Conservation (phyloP, 345 rosid species). For the Odontarrhena argentea region DNA sequence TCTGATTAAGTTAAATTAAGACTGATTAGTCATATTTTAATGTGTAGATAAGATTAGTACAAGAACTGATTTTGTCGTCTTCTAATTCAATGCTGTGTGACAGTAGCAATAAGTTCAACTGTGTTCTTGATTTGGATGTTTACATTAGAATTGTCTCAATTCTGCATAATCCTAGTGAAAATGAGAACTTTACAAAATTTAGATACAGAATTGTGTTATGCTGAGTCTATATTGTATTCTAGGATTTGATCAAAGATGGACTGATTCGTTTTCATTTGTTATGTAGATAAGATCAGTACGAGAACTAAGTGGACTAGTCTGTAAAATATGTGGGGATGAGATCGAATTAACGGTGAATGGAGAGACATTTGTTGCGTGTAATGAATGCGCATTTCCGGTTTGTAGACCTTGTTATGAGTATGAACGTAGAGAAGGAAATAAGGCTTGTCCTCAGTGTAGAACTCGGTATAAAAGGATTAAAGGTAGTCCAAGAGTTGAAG, state of each 20-base stretch:
- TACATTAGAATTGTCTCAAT: not conserved
- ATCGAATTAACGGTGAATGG: constrained; percentile 69
- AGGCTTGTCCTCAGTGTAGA: constrained; percentile 97
- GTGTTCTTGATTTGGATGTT: not conserved
- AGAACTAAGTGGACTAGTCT: constrained; percentile 86
- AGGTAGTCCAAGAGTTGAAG: constrained; percentile 95
- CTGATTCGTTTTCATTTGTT: constrained; percentile 30
- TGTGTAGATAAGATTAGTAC: no score
- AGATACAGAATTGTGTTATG: not conserved
- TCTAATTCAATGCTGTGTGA: not conserved
- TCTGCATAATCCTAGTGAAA: not conserved
- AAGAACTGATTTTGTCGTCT: not conserved
- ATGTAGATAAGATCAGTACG: constrained; percentile 80
- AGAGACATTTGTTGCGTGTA: constrained; percentile 94
- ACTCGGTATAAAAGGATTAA: constrained; percentile 85
- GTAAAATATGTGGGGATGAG: constrained; percentile 91
- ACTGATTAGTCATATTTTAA: no score
- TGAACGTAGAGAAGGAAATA: constrained; percentile 95
- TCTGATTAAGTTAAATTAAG: no score
- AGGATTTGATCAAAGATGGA: not conserved
- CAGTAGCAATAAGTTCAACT: constrained; percentile 13
- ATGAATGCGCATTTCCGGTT: constrained; percentile 98
- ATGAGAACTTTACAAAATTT: not conserved
- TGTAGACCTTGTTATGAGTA: constrained; percentile 94
- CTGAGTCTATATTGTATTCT: not conserved